These are phyloP conservation scores for Wolfiporia cocos DNA, from an alignment of 1,284 basidiomycete genomes.

Conservation along the genomic window DNA sequence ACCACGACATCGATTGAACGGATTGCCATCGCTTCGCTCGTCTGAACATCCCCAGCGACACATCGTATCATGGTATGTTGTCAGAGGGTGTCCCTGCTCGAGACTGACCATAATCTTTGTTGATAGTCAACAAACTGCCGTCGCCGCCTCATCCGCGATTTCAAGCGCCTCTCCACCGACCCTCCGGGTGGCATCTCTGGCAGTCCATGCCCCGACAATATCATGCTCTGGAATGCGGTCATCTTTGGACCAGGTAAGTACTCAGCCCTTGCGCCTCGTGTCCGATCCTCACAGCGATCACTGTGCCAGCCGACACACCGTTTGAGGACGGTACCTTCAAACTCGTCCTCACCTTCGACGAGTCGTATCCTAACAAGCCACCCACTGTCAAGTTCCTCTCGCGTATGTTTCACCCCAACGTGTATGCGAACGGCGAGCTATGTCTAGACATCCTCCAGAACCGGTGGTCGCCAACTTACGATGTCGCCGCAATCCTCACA, in stretches of 20 bases:
- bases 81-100: no score
- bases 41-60: no score
- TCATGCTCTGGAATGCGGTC: slow-evolving; percentile 99
- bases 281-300: slow-evolving; percentile 3
- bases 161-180: slow-evolving; percentile 91
- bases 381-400: slow-evolving; percentile 96
- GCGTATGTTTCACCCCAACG: slow-evolving; percentile 99
- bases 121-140: slow-evolving; percentile 82
- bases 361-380: slow-evolving; percentile 97
- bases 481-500: slow-evolving; percentile 96
- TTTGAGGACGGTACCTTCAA: slow-evolving; percentile 99
- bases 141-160: slow-evolving; percentile 90
- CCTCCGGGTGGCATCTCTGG: slow-evolving; percentile 96
- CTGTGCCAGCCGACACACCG: slow-evolving; percentile 95
- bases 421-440: slow-evolving; percentile 96
- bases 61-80: no score
- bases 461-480: slow-evolving; percentile 97
- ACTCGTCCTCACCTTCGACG: slow-evolving; percentile 91
- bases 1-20: no score
- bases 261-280: neutral
- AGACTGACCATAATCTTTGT: neutral
- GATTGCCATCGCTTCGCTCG: no score
- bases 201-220: slow-evolving; percentile 95
- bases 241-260: slow-evolving; percentile 93
- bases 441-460: slow-evolving; percentile 99